Base-by-base conservation (phyloP, 176 grass and related monocot species). In the Olyra latifolia region DNA sequence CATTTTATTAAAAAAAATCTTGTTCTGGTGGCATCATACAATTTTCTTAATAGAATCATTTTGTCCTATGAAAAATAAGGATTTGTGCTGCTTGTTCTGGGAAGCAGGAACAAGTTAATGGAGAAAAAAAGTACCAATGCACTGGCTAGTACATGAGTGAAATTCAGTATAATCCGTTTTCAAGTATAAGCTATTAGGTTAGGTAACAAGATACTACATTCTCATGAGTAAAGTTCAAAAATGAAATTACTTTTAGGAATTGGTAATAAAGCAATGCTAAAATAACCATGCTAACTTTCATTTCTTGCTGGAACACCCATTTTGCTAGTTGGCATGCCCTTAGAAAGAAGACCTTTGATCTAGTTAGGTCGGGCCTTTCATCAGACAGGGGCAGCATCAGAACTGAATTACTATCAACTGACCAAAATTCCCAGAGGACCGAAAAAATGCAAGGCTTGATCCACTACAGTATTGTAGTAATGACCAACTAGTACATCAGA, bases 1-100 rank as follows among this genome's bases (percentile, higher is more conserved):
- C n/a, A 19, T 14, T 17, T 74, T 72, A 30, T 46, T 56, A 32
- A 54, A 15, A 67, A n/a, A n/a, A n/a, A n/a, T n/a, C 13, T 78
- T 69, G 16, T 20, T 20, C 44, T 83, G 79, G 39, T 88, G 22
- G n/a, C 44, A 84, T 56, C 69, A 84, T 35, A 44, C 63, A 54
- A 75, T 8, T 61, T 66, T 62, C 4, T 29, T 49, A 66, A 63
- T 23, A 25, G 20, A 85, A 57, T 39, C 27, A 38, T 12, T 74
- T 19, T 53, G 10, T 48, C 9, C 16, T 71, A 23, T 30, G 56
- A 80, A 43, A 65, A 63, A 40, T 28, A 54, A 49, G 23, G 11
- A 41, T 50, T 71, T 62, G 14, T 52, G 22, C 4, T 40, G 42
- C 41, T 50, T 41, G 15, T 68, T 71, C 22, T 41, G 15, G 56